Evolutionary conservation across 805 yeast genomes (phyloP), one percentile per base, ranked within the genome.

Genomic region (Candida cerambycidarum): DNA sequence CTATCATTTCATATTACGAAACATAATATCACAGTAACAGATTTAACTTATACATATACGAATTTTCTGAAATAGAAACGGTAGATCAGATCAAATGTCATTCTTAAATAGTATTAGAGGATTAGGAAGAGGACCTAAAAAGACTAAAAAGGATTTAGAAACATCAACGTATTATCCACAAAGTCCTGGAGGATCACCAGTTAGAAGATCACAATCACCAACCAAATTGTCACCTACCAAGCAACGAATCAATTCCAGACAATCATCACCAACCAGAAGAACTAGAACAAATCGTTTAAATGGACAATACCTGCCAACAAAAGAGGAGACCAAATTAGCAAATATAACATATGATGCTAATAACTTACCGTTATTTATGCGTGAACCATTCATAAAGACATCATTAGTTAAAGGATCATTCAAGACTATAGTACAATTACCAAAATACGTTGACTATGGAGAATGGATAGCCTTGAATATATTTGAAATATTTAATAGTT

Each of bases 401-500:
- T 95, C 98, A 0, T 69, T 93, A 27, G 99, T 95, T 14, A 93
- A 92, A 59, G 99, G 99, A 13, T 86, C 96, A 0, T 93, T 89
- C 69, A 89, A 87, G 57, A 90, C 99, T 1, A 93, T 93, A 51
- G 97, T 93, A 1, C 96, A 88, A 58, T 71, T 89, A 16, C 99
- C 99, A 14, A 89, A 88, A 58, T 92, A 92, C 58, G 97, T 95
- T 10, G 98, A 93, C 57, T 75, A 80, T 46, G 87, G 89, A 42
- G 99, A 93, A 62, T 93, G 99, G 99, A 72, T 93, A 13, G 97
- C 98, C 1, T 76, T 93, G 43, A 93, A 89, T 61, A 81, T 88
- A 5, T 90, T 90, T 63, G 99, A 93, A 63, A 79, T 88, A 52
- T 89, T 83, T 67, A 85, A 85, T 38, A 89, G 88, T 56, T 65